Percentiles rank a stretch among this genome's conserved stretches.
phyloP scores from a whole-genome alignment of 192 early-diverging fungal species.

The Linnemannia zychae region DNA sequence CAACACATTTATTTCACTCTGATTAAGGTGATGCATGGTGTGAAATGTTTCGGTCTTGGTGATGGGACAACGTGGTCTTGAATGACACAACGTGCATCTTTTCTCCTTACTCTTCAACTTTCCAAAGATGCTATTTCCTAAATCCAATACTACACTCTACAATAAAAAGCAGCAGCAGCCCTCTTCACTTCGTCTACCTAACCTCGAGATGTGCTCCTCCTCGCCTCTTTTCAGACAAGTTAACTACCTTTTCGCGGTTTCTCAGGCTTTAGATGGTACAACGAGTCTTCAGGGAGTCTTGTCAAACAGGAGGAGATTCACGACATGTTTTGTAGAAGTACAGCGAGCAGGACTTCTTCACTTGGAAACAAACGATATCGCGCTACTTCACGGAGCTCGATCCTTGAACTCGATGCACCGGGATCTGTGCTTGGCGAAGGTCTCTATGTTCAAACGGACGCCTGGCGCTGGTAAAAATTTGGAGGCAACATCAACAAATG shows the following conservation, averaged over 20 bases:
- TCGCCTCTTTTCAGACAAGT: conserved; percentile 6
- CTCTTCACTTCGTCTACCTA: background rate
- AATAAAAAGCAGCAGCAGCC: background rate
- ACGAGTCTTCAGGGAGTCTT: background rate
- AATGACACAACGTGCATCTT: background rate
- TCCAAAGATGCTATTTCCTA: conserved; percentile 12
- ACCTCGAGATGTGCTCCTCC: conserved; percentile 14
- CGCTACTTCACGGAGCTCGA: conserved; percentile 1
- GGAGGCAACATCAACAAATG: background rate
- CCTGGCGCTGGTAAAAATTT: background rate
- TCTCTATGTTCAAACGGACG: background rate
- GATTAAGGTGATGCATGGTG: too few species aligned
- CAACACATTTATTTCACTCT: too few species aligned
- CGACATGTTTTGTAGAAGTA: background rate
- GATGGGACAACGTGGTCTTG: too few species aligned
- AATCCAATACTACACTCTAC: background rate
- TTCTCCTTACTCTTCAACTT: background rate
- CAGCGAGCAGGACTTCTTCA: background rate
- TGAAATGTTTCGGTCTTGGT: too few species aligned
- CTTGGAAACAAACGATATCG: background rate
- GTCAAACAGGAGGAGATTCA: conserved; percentile 15
- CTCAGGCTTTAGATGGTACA: background rate
- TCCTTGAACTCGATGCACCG: conserved; percentile 9
- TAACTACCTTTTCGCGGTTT: background rate
- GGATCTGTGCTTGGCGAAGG: background rate